Percentiles rank a stretch among this genome's conserved stretches.
These are phyloP conservation scores for Coemansia sp. DNA, from an alignment of 192 early-diverging fungal genomes.

Conservation along the genomic window DNA sequence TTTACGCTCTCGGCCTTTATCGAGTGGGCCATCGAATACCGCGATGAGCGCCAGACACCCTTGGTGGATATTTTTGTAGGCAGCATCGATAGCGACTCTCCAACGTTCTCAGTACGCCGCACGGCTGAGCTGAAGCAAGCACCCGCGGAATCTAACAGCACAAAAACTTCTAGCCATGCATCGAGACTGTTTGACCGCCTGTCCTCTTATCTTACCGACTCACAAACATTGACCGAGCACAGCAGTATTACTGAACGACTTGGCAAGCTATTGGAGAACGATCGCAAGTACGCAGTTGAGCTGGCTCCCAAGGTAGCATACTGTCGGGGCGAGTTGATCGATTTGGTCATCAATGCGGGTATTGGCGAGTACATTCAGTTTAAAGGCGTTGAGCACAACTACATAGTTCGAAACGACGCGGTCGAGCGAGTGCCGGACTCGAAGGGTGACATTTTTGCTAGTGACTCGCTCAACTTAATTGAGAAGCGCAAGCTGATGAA, in stretches of 20 bases:
- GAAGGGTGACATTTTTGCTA: constrained; percentile 91
- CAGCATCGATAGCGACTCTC: neutral
- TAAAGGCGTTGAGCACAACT: constrained; percentile 71
- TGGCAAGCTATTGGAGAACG: constrained; percentile 8
- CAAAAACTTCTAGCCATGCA: neutral
- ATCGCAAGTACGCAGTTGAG: constrained; percentile 36
- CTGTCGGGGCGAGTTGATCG: constrained; percentile 68
- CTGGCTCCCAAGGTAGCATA: constrained; percentile 60
- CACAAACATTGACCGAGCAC: neutral
- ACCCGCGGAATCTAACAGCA: neutral
- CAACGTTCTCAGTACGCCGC: constrained; percentile 7
- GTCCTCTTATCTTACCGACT: neutral
- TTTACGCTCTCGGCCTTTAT: constrained; percentile 25
- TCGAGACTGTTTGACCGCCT: neutral
- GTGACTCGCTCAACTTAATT: constrained; percentile 65
- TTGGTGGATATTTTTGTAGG: constrained; percentile 10
- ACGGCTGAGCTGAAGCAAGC: neutral
- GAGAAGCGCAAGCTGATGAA: constrained; percentile 93
- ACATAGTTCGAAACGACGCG: constrained; percentile 43
- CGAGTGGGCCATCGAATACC: constrained; percentile 22
- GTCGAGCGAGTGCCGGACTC: constrained; percentile 75
- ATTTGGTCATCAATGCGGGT: constrained; percentile 71
- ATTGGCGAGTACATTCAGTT: constrained; percentile 89
- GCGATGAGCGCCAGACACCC: constrained; percentile 19
- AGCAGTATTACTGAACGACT: neutral